Base-by-base conservation (phyloP, 345 rosid genomes). In the Leavenworthia alabamica region DNA sequence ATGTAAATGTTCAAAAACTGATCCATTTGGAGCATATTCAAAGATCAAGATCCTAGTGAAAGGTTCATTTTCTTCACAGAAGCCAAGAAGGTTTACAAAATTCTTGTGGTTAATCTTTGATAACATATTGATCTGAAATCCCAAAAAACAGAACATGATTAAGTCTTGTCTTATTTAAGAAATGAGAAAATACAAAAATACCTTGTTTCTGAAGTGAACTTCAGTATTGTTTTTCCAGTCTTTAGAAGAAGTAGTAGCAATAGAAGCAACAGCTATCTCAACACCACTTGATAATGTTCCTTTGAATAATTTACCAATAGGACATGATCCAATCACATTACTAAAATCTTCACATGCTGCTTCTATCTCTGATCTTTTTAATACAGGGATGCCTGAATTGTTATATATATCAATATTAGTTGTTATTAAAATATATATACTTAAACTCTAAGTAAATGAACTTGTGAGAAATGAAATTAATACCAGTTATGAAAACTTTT, bases 11-110 rank as follows among this genome's bases (percentile, higher is more conserved):
- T 93, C 97, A 23, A 79, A 86, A 43, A 93, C 88, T 31, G 97
- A 86, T 40, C 99, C 99, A 57, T 89, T 87, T 20, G 99, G 94
- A 74, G 96, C 89, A 59, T 93, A 93, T 49, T 93, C 99, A 66
- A 93, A 93, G 77, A 89, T 94, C 94, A 92, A 77, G 88, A 85
- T 87, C 78, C 99, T 89, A 1, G 99, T 86, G 77, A 92, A 86
- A 68, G 96, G 96, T 46, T 80, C 79, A 7, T 79, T 75, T 64
- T 93, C 94, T 77, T 87, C 91, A 26, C 97, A 89, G 55, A 41
- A 93, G 11, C 99, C 97, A 11, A 93, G 73, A 55, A 93, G 99
- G 81, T 82, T 93, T 66, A 82, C 78, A 39, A 93, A 93, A 70
- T 93, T 93, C 77, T 86, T 89, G 82, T 93, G 99, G 81, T 85